Evolutionary conservation across 192 early-diverging fungal species (phyloP).

Genomic region (Gonapodya prolifera): DNA sequence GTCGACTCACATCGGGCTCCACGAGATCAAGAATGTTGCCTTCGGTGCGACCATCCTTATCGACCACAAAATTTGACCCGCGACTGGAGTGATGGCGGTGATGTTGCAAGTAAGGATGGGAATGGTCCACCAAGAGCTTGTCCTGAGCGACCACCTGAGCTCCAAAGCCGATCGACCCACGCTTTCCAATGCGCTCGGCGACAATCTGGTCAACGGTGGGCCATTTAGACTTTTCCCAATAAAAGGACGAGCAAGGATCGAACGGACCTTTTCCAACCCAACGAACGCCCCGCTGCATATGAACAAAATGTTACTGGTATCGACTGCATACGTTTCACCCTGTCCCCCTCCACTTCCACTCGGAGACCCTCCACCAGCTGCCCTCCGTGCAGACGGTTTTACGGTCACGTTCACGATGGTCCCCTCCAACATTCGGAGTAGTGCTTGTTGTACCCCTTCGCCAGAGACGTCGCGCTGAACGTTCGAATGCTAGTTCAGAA

Average conservation of each 20-base stretch:
- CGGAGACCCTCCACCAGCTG: constrained; percentile 29
- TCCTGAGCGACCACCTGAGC: constrained; percentile 1
- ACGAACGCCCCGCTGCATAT: constrained; percentile 82
- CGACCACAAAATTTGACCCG: constrained; percentile 11
- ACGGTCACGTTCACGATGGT: constrained; percentile 77
- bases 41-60: background rate
- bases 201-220: constrained; percentile 26
- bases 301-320: constrained; percentile 85
- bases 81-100: constrained; percentile 50
- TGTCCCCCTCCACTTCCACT: constrained; percentile 27
- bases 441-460: constrained; percentile 78
- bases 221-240: background rate
- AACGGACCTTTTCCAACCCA: constrained; percentile 51
- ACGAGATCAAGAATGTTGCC: constrained; percentile 32
- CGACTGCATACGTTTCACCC: constrained; percentile 72
- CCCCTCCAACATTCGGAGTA: constrained; percentile 79
- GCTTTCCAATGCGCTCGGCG: constrained; percentile 52
- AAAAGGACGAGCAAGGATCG: background rate
- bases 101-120: background rate
- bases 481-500: constrained; percentile 20
- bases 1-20: constrained; percentile 35
- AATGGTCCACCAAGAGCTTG: background rate
- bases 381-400: constrained; percentile 21
- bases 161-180: constrained; percentile 25
- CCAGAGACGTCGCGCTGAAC: constrained; percentile 65